These are phyloP conservation scores for Penicillium nordicum DNA, from an alignment of 2,329 filamentous ascomycete species.

Conservation along the genomic window DNA sequence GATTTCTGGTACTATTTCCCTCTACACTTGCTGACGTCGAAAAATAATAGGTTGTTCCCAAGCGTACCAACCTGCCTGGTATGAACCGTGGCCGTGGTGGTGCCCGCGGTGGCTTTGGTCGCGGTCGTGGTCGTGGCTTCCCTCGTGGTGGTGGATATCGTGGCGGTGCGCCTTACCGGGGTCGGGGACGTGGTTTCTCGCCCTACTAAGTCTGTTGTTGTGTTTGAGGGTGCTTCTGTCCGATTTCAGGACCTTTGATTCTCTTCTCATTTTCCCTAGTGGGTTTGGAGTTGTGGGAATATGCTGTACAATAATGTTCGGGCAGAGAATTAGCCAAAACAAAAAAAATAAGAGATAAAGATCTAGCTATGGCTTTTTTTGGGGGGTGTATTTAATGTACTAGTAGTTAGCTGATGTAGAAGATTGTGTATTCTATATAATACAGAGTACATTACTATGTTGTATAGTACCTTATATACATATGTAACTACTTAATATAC, in stretches of 20 bases:
- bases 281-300: conserved; percentile 32
- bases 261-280: conserved; percentile 2
- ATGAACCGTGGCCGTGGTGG: conserved; percentile 70
- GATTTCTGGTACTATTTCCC: neutral
- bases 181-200: conserved; percentile 45
- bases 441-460: neutral
- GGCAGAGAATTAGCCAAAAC: conserved; percentile 17
- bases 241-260: neutral
- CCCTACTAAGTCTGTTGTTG: conserved; percentile 39
- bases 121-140: conserved; percentile 56
- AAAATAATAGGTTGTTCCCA: conserved; percentile 66
- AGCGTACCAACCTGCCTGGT: conserved; percentile 93
- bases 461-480: neutral
- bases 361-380: neutral
- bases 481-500: neutral
- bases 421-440: neutral
- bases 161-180: conserved; percentile 51
- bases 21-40: neutral
- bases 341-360: neutral
- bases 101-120: conserved; percentile 45
- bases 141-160: conserved; percentile 44
- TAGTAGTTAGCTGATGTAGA: neutral
- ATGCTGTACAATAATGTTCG: conserved; percentile 35
- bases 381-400: neutral
- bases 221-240: conserved; percentile 2